phyloP scores from a whole-genome alignment of 129 eudicot species.

The Flaveria sonorensis region DNA sequence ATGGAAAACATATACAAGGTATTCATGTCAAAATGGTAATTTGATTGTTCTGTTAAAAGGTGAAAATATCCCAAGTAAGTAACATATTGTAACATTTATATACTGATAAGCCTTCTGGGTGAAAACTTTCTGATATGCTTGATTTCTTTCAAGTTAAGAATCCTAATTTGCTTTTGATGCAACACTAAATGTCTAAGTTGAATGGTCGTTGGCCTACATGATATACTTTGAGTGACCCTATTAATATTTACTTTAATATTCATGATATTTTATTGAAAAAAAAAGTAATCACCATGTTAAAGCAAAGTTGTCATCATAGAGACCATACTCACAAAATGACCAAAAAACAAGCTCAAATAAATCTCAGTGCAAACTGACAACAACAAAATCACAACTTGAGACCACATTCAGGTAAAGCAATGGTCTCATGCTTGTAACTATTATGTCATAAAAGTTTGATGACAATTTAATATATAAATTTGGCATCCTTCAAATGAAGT shows the following conservation, averaged over 20 bases:
- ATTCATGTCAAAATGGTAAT: neutral
- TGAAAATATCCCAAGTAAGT: neutral
- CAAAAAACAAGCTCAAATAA: neutral
- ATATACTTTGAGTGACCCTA: slow-evolving; percentile 15
- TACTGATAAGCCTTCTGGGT: neutral
- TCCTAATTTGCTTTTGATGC: slow-evolving; percentile 8
- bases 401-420: neutral
- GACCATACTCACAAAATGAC: neutral
- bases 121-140: neutral
- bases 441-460: neutral
- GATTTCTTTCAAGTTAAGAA: slow-evolving; percentile 9
- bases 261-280: neutral
- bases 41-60: neutral
- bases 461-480: slow-evolving; percentile 8
- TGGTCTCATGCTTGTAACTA: neutral
- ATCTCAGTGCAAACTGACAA: slow-evolving; percentile 7
- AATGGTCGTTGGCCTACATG: neutral
- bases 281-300: slow-evolving; percentile 10
- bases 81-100: neutral
- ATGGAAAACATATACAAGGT: slow-evolving; percentile 7
- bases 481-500: slow-evolving; percentile 14
- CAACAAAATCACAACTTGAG: neutral
- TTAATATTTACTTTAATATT: neutral
- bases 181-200: neutral
- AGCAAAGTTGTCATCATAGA: slow-evolving; percentile 9